A percentile compares a stretch with the other conserved stretches of the same genome.
Evolutionary conservation across 2,329 filamentous ascomycete genomes (phyloP).

Genomic region (Fusarium aywerte): DNA sequence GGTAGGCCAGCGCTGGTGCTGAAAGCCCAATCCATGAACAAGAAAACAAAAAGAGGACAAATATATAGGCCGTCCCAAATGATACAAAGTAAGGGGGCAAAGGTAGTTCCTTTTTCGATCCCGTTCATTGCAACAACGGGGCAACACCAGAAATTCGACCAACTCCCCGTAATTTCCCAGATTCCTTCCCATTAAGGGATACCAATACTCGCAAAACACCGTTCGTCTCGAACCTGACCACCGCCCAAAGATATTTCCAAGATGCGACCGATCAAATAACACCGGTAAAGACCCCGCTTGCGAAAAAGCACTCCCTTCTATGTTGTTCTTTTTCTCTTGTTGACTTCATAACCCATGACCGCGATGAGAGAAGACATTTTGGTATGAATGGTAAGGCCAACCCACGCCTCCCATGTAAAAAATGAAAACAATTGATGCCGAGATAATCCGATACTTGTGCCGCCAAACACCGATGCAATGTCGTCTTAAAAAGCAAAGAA

Average conservation of each 20-base stretch:
- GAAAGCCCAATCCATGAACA: constrained; percentile 28
- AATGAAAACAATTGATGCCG: constrained; percentile 50
- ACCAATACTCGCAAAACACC: constrained; percentile 48
- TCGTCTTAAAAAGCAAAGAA: constrained; percentile 56
- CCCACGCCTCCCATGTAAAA: constrained; percentile 43
- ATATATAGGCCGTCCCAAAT: constrained; percentile 47
- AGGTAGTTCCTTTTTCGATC: constrained; percentile 46
- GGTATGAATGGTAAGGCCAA: constrained; percentile 41
- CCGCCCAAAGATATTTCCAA: constrained; percentile 49
- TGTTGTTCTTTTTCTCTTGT: constrained; percentile 58
- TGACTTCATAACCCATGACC: constrained; percentile 60
- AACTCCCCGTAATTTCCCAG: constrained; percentile 53
- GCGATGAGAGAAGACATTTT: constrained; percentile 50
- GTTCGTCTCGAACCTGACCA: constrained; percentile 52
- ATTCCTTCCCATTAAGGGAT: constrained; percentile 48
- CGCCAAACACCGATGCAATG: constrained; percentile 60
- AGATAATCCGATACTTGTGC: constrained; percentile 44
- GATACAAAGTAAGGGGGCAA: constrained; percentile 46
- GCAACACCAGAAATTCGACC: constrained; percentile 49
- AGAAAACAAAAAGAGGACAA: constrained; percentile 46
- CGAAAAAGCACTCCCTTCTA: constrained; percentile 55
- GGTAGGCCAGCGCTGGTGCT: constrained; percentile 31
- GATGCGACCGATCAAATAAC: constrained; percentile 54
- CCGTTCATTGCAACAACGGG: constrained; percentile 48
- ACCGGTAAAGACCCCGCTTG: constrained; percentile 48